These are phyloP conservation scores for Friedmanniomyces endolithicus DNA, from an alignment of 495 filamentous ascomycete species.

Conservation along the genomic window DNA sequence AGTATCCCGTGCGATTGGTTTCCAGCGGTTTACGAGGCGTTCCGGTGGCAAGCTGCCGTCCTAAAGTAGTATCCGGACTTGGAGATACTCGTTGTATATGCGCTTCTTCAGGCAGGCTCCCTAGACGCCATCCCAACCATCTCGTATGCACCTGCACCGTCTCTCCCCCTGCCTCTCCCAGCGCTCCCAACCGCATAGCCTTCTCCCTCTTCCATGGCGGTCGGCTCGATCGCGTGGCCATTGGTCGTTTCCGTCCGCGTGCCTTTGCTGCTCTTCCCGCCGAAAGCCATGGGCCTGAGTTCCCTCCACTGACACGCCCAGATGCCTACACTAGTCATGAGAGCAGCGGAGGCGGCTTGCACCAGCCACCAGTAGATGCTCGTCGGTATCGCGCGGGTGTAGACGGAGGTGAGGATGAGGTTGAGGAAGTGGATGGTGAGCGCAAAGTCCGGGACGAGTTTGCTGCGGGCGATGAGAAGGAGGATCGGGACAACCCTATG, in stretches of 20 bases:
- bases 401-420: slow-evolving; percentile 62
- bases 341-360: slow-evolving; percentile 51
- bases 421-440: slow-evolving; percentile 81
- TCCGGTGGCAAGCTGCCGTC: too few species aligned
- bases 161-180: slow-evolving; percentile 34
- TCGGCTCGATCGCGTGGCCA: slow-evolving; percentile 14
- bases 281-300: slow-evolving; percentile 77
- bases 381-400: slow-evolving; percentile 58
- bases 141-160: slow-evolving; percentile 63
- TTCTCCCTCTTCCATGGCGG: slow-evolving; percentile 35
- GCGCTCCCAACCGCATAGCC: slow-evolving; percentile 41
- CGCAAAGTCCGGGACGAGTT: slow-evolving; percentile 86
- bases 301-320: slow-evolving; percentile 90
- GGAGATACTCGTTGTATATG: not conserved
- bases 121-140: slow-evolving; percentile 49
- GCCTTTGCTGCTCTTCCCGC: slow-evolving; percentile 34
- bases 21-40: too few species aligned
- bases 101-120: slow-evolving; percentile 9
- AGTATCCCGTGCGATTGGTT: too few species aligned
- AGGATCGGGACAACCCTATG: slow-evolving; percentile 62
- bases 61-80: not conserved
- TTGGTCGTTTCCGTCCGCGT: slow-evolving; percentile 23
- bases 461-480: slow-evolving; percentile 69
- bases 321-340: slow-evolving; percentile 64
- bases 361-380: slow-evolving; percentile 81